Conservation (phyloP, 2,329 filamentous ascomycete species). For the Talaromyces islandicus region DNA sequence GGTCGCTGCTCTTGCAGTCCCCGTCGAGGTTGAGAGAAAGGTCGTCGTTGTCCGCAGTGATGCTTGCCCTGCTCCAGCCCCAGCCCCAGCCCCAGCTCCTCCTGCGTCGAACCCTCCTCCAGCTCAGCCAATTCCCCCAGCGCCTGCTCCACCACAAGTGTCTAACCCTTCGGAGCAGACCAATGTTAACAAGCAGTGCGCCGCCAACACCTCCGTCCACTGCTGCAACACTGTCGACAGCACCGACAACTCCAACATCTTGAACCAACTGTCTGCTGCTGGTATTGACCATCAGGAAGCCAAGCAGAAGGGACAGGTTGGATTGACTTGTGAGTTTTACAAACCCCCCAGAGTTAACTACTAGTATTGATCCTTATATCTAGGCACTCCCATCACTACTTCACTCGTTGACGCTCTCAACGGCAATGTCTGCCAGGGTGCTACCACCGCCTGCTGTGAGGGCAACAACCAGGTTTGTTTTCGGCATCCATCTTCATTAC, state of each 20-base stretch:
- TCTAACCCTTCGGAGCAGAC: constrained; percentile 11
- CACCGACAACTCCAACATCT: constrained; percentile 11
- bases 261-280: constrained; percentile 8
- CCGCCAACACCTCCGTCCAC: constrained; percentile 7
- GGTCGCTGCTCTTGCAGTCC: constrained; percentile 10
- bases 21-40: constrained; percentile 11
- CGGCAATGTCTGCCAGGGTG: constrained; percentile 9
- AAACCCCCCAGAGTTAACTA: not conserved
- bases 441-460: not conserved
- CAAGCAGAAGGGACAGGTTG: constrained; percentile 11
- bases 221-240: constrained; percentile 12
- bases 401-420: constrained; percentile 9
- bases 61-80: constrained; percentile 11
- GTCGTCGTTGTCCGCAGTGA: constrained; percentile 11
- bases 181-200: constrained; percentile 10
- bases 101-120: constrained; percentile 8
- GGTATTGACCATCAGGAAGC: constrained; percentile 8
- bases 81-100: constrained; percentile 6
- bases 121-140: not conserved
- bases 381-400: constrained; percentile 13
- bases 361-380: not conserved
- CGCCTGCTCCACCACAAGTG: constrained; percentile 6
- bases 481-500: too few relatives aligned
- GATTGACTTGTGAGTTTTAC: constrained; percentile 9
- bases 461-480: constrained; percentile 3